Percentiles rank a stretch among this genome's conserved stretches.
These are phyloP conservation scores for Calycina marina DNA, from an alignment of 2,329 filamentous ascomycete species.

Conservation along the genomic window DNA sequence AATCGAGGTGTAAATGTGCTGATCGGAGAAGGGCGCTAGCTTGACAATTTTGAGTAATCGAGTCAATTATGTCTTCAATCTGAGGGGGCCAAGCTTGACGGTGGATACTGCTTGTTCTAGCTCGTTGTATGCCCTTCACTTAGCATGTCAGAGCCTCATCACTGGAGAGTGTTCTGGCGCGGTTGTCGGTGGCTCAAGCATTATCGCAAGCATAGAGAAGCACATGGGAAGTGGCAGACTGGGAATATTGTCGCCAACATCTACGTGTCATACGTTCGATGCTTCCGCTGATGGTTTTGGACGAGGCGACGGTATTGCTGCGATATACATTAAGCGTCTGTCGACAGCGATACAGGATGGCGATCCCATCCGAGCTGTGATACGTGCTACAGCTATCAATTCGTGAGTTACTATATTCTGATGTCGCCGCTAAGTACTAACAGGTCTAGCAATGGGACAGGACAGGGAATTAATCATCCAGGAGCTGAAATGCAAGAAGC, in stretches of 20 bases:
- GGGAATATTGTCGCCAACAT: slow-evolving; percentile 2
- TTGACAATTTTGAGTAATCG: neutral
- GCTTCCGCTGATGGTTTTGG: slow-evolving; percentile 46
- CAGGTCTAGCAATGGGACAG: neutral
- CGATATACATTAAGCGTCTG: slow-evolving; percentile 43
- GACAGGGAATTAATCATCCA: neutral
- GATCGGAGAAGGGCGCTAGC: neutral
- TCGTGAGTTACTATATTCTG: neutral
- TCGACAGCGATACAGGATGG: slow-evolving; percentile 41
- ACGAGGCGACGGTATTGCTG: slow-evolving; percentile 44
- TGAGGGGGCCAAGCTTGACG: neutral
- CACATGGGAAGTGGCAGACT: slow-evolving; percentile 30
- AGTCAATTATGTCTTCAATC: neutral
- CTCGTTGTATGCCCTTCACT: neutral
- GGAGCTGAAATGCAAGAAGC: neutral
- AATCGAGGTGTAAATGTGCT: no score
- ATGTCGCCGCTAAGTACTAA: neutral
- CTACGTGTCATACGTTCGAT: slow-evolving; percentile 38
- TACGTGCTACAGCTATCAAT: neutral
- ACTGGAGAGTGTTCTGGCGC: neutral
- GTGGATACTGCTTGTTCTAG: slow-evolving; percentile 1
- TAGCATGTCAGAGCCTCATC: neutral
- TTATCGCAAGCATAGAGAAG: slow-evolving; percentile 15
- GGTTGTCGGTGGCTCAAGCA: slow-evolving; percentile 6
- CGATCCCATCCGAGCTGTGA: slow-evolving; percentile 35